Percentiles rank a stretch among this genome's conserved stretches.
These are phyloP conservation scores for Malus orientalis DNA, from an alignment of 306 rosid genomes.

Conservation along the genomic window DNA sequence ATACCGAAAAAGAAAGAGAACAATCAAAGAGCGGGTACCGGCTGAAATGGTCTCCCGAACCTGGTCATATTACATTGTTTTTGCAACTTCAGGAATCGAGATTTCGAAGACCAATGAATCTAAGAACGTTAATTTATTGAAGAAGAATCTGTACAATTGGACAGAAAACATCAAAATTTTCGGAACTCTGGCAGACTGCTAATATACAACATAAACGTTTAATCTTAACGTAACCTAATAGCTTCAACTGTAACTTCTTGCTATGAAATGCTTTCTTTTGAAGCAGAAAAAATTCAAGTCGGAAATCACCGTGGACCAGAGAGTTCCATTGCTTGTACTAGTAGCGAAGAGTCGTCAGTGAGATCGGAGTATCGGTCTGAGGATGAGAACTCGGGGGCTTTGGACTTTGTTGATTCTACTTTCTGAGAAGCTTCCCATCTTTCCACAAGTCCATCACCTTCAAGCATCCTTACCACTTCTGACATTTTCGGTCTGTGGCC, in stretches of 20 bases:
- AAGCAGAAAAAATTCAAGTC: neutral
- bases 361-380: constrained; percentile 83
- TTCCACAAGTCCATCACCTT: constrained; percentile 90
- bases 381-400: constrained; percentile 57
- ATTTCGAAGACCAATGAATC: constrained; percentile 20
- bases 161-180: constrained; percentile 30
- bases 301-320: constrained; percentile 79
- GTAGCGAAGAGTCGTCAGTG: constrained; percentile 78
- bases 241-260: constrained; percentile 37
- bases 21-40: too few relatives aligned
- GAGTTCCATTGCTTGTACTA: constrained; percentile 97
- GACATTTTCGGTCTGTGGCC: constrained; percentile 83
- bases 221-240: constrained; percentile 21
- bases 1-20: too few relatives aligned
- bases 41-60: too few relatives aligned
- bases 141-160: constrained; percentile 56
- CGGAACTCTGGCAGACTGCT: constrained; percentile 23
- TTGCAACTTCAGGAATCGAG: neutral
- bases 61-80: too few relatives aligned
- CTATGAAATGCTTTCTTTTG: constrained; percentile 25
- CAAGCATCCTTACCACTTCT: constrained; percentile 89
- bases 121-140: constrained; percentile 26
- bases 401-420: constrained; percentile 47
- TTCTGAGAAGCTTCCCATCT: constrained; percentile 90
- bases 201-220: constrained; percentile 32